Evolutionary conservation across 2,329 filamentous ascomycete species (phyloP).

Genomic region (Colletotrichum scovillei): DNA sequence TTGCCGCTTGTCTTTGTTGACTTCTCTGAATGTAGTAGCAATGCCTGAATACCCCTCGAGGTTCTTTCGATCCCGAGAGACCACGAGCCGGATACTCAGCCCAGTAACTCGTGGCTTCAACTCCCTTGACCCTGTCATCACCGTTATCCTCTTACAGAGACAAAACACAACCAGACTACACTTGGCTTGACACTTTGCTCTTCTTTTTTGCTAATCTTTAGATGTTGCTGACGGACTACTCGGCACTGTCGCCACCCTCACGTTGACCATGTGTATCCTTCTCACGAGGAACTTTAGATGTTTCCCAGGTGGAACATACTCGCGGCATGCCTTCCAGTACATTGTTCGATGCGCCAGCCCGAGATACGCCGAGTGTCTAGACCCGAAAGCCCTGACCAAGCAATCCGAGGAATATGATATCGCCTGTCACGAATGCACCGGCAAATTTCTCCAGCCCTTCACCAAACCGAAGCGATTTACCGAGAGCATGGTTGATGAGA

Average conservation of each 20-base stretch:
- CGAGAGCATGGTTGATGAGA: background rate
- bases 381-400: background rate
- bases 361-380: slow-evolving; percentile 17
- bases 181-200: background rate
- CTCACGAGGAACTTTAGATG: slow-evolving; percentile 18
- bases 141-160: background rate
- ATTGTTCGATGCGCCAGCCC: slow-evolving; percentile 31
- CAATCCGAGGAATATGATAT: background rate
- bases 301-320: background rate
- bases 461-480: background rate
- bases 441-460: slow-evolving; percentile 18
- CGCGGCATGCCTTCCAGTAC: slow-evolving; percentile 8
- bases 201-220: background rate
- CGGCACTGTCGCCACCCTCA: background rate
- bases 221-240: background rate
- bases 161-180: background rate
- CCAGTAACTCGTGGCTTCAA: background rate
- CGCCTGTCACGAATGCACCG: slow-evolving; percentile 15
- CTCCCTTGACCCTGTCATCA: background rate
- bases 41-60: background rate
- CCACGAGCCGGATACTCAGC: background rate
- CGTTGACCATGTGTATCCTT: slow-evolving; percentile 21
- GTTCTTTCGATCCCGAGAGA: background rate
- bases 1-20: background rate
- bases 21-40: background rate